Percentiles rank a stretch among this genome's conserved stretches.
phyloP scores from a whole-genome alignment of 306 rosid genomes.

The Mucuna pruriens region DNA sequence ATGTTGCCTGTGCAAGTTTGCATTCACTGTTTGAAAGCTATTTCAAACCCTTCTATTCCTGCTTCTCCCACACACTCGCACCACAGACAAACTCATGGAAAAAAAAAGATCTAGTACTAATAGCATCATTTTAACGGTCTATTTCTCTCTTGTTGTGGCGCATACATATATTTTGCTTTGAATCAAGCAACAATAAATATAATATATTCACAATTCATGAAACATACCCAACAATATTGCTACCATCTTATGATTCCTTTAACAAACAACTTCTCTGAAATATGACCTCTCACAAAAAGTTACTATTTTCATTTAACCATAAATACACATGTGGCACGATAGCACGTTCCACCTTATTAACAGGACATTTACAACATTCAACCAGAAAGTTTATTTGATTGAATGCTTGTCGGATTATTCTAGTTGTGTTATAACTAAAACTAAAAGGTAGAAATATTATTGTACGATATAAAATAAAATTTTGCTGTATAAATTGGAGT shows the following conservation, averaged over 20 bases:
- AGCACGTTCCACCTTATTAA: conserved; percentile 22
- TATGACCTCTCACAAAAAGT: conserved; percentile 16
- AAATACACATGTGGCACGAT: background rate
- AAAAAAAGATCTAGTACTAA: background rate
- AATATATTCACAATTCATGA: conserved; percentile 25
- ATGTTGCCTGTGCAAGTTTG: conserved; percentile 57
- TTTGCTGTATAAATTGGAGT: conserved; percentile 3
- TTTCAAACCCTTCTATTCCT: conserved; percentile 57
- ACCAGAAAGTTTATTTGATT: conserved; percentile 24
- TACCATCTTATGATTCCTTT: conserved; percentile 32
- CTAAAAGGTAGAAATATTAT: background rate
- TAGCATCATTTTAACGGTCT: conserved; percentile 46
- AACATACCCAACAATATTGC: conserved; percentile 25
- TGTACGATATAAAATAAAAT: background rate
- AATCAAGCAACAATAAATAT: conserved; percentile 32
- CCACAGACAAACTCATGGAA: background rate
- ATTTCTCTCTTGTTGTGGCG: conserved; percentile 40
- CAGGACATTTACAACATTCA: conserved; percentile 14
- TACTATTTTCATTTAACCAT: background rate
- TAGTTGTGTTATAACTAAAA: conserved; percentile 29
- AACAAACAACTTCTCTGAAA: conserved; percentile 34
- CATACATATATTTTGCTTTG: conserved; percentile 30
- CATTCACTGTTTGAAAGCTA: conserved; percentile 65
- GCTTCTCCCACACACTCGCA: conserved; percentile 33
- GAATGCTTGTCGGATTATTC: background rate